Base-by-base conservation (phyloP, 352 stramenopile species). In the Aphanomyces euteiches region DNA sequence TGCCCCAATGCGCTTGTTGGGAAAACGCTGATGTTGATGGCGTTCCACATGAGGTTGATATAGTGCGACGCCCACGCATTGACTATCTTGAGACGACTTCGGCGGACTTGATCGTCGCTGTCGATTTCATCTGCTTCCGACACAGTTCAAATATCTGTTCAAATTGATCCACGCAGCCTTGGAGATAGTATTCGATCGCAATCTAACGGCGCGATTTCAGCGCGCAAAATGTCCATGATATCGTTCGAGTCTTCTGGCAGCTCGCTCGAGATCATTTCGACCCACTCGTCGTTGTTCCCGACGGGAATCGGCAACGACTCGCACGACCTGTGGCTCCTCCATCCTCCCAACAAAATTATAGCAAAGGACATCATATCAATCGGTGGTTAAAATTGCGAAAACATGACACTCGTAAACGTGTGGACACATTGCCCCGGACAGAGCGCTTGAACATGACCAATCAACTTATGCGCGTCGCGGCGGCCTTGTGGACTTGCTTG, bases 11-110 rank as follows among this genome's bases (percentile, higher is more conserved):
- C 90, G 37, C 82, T 95, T 38, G 89, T 96, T 47, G 90, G 90
- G 54, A 97, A 97, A 56, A 89, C 89, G 34, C 85, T 96, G 43
- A 96, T 97, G 85, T 96, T 96, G 65, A 95, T 97, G 84, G 88
- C 88, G 63, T 88, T 88, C 88, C 86, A 96, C 87, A 96, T 96
- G 47, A 82, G 77, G 68, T 94, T 96, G 47, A 95, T 83, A 3
- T 84, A 83, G 73, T 96, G 87, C 68, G 85, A 90, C 13, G 85
- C 88, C 56, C 93, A 76, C 40, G 88, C 87, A 38, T 93, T 91
- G 71, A 95, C 92, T 73, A 96, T 94, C 74, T 96, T 96, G 73
- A 96, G 92, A 47, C 88, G 86, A 61, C 84, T 90, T 77, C 88
- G 81, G 48, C 88, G 87, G 56, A 85, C 92, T 64, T 78, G 84